Conservation (phyloP, 2,329 filamentous ascomycete species). For the Fusarium sambucinum region DNA sequence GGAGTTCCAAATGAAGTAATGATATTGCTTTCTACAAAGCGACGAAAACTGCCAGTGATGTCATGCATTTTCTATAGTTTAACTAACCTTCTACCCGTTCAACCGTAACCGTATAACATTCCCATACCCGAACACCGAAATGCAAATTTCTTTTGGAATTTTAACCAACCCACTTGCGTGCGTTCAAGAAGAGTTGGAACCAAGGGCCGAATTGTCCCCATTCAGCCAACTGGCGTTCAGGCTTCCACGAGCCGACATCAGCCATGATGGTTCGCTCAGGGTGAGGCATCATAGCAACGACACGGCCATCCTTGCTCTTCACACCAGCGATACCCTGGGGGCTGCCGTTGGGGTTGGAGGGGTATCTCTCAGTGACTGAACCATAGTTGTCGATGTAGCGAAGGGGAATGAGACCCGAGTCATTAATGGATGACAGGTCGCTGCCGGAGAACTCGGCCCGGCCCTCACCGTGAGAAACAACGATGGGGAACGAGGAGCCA, state of each 20-base stretch:
- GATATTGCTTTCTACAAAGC: background rate
- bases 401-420: slow-evolving; percentile 78
- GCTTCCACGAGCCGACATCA: slow-evolving; percentile 81
- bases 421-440: slow-evolving; percentile 66
- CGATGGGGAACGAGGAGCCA: slow-evolving; percentile 47
- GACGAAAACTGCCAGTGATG: background rate
- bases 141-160: slow-evolving; percentile 11
- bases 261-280: slow-evolving; percentile 89
- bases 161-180: slow-evolving; percentile 85
- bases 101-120: slow-evolving; percentile 13
- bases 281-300: slow-evolving; percentile 93
- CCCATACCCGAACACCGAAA: slow-evolving; percentile 37
- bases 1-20: background rate
- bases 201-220: slow-evolving; percentile 89
- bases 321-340: slow-evolving; percentile 85
- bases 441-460: slow-evolving; percentile 76
- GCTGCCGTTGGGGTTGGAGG: slow-evolving; percentile 88
- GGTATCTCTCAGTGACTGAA: slow-evolving; percentile 84
- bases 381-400: slow-evolving; percentile 85
- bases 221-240: slow-evolving; percentile 66
- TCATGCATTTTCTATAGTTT: slow-evolving; percentile 20
- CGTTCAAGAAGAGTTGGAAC: slow-evolving; percentile 88
- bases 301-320: slow-evolving; percentile 79
- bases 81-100: slow-evolving; percentile 18
- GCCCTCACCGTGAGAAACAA: slow-evolving; percentile 67